Conservation (phyloP, 2,329 filamentous ascomycete species). For the Pseudocercospora pini-densiflorae region DNA sequence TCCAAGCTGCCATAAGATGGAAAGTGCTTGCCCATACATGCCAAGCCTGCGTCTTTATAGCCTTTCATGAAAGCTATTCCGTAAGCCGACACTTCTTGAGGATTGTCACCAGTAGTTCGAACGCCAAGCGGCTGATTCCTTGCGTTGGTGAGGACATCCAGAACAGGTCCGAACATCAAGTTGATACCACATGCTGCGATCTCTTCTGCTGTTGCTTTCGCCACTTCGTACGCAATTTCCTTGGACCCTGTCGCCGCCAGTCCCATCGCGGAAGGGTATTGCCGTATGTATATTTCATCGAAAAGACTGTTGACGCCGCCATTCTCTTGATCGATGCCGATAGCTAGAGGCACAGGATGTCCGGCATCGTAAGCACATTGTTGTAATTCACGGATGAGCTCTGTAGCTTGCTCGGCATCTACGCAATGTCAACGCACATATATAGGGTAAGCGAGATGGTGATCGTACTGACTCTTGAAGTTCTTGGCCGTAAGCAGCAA, state of each 20-base stretch:
- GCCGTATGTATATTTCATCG: conserved; percentile 92
- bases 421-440: conserved; percentile 36
- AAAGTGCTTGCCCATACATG: conserved; percentile 93
- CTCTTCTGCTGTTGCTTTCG: conserved; percentile 91
- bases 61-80: conserved; percentile 89
- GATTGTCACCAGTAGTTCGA: conserved; percentile 87
- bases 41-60: conserved; percentile 87
- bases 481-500: conserved; percentile 86
- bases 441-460: background rate
- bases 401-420: conserved; percentile 91
- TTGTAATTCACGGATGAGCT: conserved; percentile 87
- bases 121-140: conserved; percentile 90
- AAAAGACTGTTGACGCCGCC: conserved; percentile 96
- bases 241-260: conserved; percentile 88
- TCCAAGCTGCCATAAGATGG: conserved; percentile 95
- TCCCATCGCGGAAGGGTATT: conserved; percentile 97
- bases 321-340: conserved; percentile 96
- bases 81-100: conserved; percentile 92
- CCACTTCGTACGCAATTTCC: conserved; percentile 84
- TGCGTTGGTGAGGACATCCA: conserved; percentile 93
- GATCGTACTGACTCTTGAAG: conserved; percentile 68
- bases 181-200: conserved; percentile 93
- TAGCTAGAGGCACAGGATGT: conserved; percentile 84
- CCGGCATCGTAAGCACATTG: conserved; percentile 89
- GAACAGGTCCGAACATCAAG: conserved; percentile 88